These are phyloP conservation scores for Zostera marina DNA, from an alignment of 116 monocot genomes.

Conservation along the genomic window DNA sequence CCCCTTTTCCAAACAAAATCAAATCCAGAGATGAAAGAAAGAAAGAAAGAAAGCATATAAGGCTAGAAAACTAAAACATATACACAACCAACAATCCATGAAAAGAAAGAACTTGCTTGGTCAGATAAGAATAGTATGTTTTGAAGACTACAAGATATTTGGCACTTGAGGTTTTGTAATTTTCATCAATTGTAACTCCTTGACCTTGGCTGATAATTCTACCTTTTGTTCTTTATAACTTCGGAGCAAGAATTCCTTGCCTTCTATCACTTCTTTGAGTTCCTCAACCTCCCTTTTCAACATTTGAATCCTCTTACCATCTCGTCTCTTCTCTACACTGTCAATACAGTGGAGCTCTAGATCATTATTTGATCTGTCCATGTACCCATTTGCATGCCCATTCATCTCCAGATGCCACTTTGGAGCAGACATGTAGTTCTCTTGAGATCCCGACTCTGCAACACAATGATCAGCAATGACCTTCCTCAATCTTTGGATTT, in stretches of 20 bases:
- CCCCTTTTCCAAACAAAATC: no score
- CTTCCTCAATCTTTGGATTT: conserved; percentile 64
- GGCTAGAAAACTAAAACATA: no score
- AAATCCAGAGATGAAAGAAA: no score
- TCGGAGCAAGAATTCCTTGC: conserved; percentile 83
- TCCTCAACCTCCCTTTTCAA: conserved; percentile 64
- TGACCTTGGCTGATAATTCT: conserved; percentile 53
- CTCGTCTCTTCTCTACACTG: conserved; percentile 21
- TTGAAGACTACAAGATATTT: conserved; percentile 41
- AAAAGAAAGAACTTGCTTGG: not conserved
- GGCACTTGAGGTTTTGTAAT: conserved; percentile 24
- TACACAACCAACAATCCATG: not conserved
- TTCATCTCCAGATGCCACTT: conserved; percentile 21
- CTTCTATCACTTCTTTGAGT: conserved; percentile 73
- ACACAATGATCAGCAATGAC: conserved; percentile 60
- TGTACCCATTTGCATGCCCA: conserved; percentile 27
- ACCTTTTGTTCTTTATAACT: conserved; percentile 88
- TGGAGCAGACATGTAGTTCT: conserved; percentile 11
- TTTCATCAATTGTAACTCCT: conserved; percentile 54
- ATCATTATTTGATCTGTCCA: conserved; percentile 8
- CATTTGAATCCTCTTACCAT: conserved; percentile 29
- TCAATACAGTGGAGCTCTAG: conserved; percentile 13
- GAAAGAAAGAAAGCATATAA: no score
- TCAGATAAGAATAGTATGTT: not conserved
- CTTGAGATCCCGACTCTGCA: conserved; percentile 13